A percentile compares a stretch with the other conserved stretches of the same genome.
Evolutionary conservation across 495 filamentous ascomycete species (phyloP).

Genomic region (Aspergillus nidulans): DNA sequence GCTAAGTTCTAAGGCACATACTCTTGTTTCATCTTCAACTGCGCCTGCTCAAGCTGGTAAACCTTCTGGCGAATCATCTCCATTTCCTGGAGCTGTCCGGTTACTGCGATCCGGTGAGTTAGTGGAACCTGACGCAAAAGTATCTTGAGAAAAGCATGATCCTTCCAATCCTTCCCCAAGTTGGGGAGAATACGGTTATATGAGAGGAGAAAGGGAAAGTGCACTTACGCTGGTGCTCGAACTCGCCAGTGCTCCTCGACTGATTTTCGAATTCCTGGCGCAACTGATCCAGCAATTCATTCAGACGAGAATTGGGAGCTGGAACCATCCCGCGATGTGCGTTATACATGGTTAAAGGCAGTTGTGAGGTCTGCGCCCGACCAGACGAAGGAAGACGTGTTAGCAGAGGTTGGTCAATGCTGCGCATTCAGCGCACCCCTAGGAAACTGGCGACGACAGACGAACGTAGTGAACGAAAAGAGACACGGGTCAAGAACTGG

Average conservation of each 20-base stretch:
- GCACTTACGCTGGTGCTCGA: slow-evolving; percentile 84
- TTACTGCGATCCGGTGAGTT: slow-evolving; percentile 54
- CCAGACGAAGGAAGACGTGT: slow-evolving; percentile 17
- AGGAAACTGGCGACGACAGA: slow-evolving; percentile 16
- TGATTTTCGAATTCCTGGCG: slow-evolving; percentile 87
- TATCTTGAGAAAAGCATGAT: not conserved
- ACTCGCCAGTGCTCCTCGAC: slow-evolving; percentile 67
- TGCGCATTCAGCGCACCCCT: slow-evolving; percentile 24
- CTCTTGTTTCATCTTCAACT: slow-evolving; percentile 85
- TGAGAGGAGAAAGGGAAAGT: slow-evolving; percentile 9
- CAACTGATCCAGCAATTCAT: slow-evolving; percentile 85
- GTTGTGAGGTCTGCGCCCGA: slow-evolving; percentile 10
- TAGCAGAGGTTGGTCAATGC: slow-evolving; percentile 14
- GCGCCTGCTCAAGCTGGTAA: slow-evolving; percentile 81
- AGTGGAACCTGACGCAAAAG: slow-evolving; percentile 18
- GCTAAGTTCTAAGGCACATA: too few relatives aligned
- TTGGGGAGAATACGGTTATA: not conserved
- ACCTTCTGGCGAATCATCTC: slow-evolving; percentile 88
- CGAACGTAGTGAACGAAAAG: not conserved
- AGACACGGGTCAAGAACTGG: not conserved
- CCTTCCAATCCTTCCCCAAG: not conserved
- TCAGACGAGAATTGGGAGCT: slow-evolving; percentile 69
- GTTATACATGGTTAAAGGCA: slow-evolving; percentile 70
- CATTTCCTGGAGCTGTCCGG: slow-evolving; percentile 85
- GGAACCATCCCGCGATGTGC: slow-evolving; percentile 79